Percentiles rank a stretch among this genome's conserved stretches.
phyloP scores from a whole-genome alignment of 108 stramenopile genomes.

The Conticribra weissflogii region DNA sequence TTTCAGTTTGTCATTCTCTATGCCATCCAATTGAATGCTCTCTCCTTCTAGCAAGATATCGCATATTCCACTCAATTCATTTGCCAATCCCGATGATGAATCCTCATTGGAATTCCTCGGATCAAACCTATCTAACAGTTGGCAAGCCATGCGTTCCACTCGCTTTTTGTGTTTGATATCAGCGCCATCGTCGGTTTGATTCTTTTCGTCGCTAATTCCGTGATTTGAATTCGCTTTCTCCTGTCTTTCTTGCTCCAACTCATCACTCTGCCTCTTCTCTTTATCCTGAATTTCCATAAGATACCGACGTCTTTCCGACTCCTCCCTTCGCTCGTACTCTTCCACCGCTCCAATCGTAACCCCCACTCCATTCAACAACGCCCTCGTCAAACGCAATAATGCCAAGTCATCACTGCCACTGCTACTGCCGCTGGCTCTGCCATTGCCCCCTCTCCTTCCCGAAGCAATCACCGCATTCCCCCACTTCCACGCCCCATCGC shows the following conservation, averaged over 20 bases:
- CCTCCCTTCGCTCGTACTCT: slow-evolving; percentile 40
- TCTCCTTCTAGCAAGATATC: slow-evolving; percentile 67
- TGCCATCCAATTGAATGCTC: slow-evolving; percentile 71
- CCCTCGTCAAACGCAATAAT: slow-evolving; percentile 51
- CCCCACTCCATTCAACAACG: slow-evolving; percentile 69
- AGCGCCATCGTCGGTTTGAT: background rate
- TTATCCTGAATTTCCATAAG: slow-evolving; percentile 12
- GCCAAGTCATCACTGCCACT: slow-evolving; percentile 30
- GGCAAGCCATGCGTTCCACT: slow-evolving; percentile 52
- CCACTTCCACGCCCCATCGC: slow-evolving; percentile 42
- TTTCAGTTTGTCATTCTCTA: slow-evolving; percentile 69
- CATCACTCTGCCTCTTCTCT: slow-evolving; percentile 4
- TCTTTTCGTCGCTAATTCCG: background rate
- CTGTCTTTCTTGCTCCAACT: slow-evolving; percentile 1
- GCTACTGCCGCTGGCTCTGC: background rate
- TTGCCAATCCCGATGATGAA: slow-evolving; percentile 32
- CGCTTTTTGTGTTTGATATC: slow-evolving; percentile 38
- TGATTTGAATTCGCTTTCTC: slow-evolving; percentile 13
- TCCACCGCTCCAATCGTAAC: slow-evolving; percentile 63
- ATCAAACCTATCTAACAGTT: slow-evolving; percentile 56
- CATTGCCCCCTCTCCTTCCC: too few relatives aligned
- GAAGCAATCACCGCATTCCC: slow-evolving; percentile 3
- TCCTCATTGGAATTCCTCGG: slow-evolving; percentile 14
- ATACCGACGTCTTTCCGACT: slow-evolving; percentile 10
- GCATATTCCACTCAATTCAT: slow-evolving; percentile 66